phyloP scores from a whole-genome alignment of 805 yeast genomes.

The Starmerella ratchasimensis region DNA sequence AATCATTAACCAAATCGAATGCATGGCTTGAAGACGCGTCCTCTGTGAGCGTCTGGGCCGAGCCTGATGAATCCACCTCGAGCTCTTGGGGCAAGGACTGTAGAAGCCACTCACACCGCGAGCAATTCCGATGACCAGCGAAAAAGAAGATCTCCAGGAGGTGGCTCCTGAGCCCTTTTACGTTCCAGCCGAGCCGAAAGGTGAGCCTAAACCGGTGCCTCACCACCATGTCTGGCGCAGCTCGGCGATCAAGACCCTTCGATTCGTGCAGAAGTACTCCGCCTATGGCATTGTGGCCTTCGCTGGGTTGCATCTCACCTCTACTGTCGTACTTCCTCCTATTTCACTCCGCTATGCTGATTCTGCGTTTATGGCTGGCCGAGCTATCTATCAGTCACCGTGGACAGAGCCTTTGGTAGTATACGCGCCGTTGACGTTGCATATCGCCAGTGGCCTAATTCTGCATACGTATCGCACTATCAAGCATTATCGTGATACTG shows the following conservation, averaged over 20 bases:
- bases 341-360: slow-evolving; percentile 33
- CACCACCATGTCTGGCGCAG: background rate
- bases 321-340: slow-evolving; percentile 44
- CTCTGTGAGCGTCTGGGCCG: no score
- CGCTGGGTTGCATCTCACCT: slow-evolving; percentile 41
- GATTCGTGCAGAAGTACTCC: slow-evolving; percentile 41
- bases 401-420: slow-evolving; percentile 37
- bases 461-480: slow-evolving; percentile 30
- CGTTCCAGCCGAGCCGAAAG: slow-evolving; percentile 9
- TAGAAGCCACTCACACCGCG: no score
- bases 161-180: background rate
- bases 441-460: slow-evolving; percentile 40
- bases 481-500: slow-evolving; percentile 20
- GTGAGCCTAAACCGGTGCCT: background rate
- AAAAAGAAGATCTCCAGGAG: background rate
- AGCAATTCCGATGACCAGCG: no score
- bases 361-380: slow-evolving; percentile 43
- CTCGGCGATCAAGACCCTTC: slow-evolving; percentile 3
- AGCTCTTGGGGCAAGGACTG: no score
- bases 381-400: slow-evolving; percentile 47
- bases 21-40: no score
- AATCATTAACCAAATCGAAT: no score
- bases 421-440: slow-evolving; percentile 35
- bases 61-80: no score
- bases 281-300: slow-evolving; percentile 46